These are phyloP conservation scores for Rhododendron ferrugineum DNA, from an alignment of 148 eudicot genomes.

Conservation along the genomic window DNA sequence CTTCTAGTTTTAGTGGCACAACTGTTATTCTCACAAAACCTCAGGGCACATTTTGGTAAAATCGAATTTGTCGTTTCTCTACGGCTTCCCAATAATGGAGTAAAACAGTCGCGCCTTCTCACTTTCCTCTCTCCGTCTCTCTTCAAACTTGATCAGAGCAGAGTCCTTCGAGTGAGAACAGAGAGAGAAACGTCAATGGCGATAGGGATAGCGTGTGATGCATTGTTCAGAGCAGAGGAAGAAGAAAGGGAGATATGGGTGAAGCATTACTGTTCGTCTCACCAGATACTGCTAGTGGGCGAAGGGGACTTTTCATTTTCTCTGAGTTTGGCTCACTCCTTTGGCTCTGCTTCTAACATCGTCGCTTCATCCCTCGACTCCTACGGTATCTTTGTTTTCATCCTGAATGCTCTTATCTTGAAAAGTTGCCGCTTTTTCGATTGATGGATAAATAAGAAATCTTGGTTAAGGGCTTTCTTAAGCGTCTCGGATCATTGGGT, in stretches of 20 bases:
- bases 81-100: not conserved
- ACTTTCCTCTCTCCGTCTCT: no score
- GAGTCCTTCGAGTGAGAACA: not conserved
- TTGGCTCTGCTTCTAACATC: slow-evolving; percentile 35
- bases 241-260: slow-evolving; percentile 27
- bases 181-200: not conserved
- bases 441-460: not conserved
- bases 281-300: slow-evolving; percentile 40
- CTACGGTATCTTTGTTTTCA: slow-evolving; percentile 13
- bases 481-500: not conserved
- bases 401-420: no score
- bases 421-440: not conserved
- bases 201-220: not conserved
- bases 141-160: not conserved
- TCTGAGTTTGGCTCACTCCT: slow-evolving; percentile 24
- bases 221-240: not conserved
- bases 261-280: slow-evolving; percentile 31
- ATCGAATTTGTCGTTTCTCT: not conserved
- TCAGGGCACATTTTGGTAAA: not conserved
- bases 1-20: not conserved
- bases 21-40: not conserved
- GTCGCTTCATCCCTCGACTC: slow-evolving; percentile 34
- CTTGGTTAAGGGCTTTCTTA: not conserved
- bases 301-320: slow-evolving; percentile 54
- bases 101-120: no score